Conservation (phyloP, 176 grass and related monocot species). For the Aechmea fasciata region DNA sequence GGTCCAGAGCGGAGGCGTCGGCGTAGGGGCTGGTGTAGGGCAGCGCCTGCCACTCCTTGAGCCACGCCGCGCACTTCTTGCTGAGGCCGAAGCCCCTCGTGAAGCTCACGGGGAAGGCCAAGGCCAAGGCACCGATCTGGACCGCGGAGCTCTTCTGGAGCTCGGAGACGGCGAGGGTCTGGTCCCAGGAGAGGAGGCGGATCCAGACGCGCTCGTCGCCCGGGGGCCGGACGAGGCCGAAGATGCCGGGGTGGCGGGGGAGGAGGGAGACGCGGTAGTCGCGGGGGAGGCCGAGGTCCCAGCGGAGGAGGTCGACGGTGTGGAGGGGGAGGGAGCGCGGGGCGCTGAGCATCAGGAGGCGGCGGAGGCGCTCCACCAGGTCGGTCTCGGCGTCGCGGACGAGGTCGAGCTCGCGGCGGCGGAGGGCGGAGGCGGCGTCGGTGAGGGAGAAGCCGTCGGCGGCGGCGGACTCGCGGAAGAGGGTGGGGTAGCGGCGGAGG, state of each 20-base stretch:
- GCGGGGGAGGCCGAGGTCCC: conserved; percentile 61
- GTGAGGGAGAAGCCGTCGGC: conserved; percentile 32
- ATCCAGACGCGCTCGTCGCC: conserved; percentile 75
- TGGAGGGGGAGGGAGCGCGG: conserved; percentile 48
- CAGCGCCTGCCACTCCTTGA: conserved; percentile 58
- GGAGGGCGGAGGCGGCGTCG: conserved; percentile 35
- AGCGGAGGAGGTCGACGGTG: conserved; percentile 60
- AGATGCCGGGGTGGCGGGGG: conserved; percentile 36
- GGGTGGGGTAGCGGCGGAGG: conserved; percentile 33
- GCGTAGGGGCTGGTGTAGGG: conserved; percentile 62
- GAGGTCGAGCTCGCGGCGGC: conserved; percentile 30
- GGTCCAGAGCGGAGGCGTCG: conserved; percentile 45
- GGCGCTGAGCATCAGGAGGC: conserved; percentile 59
- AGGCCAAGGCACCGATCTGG: neutral
- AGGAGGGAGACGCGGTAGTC: conserved; percentile 51
- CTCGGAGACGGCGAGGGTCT: conserved; percentile 43
- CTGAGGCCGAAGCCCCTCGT: conserved; percentile 47
- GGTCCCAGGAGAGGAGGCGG: conserved; percentile 57
- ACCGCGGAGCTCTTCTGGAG: conserved; percentile 32
- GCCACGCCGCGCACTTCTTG: conserved; percentile 53
- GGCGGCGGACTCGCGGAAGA: conserved; percentile 29
- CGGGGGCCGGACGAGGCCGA: conserved; percentile 37
- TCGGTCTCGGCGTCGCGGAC: conserved; percentile 29
- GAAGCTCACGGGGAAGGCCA: conserved; percentile 70
- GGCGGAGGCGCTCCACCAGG: conserved; percentile 42